Evolutionary conservation across 23 red algal species (phyloP).

Genomic region (Agarophyton chilense): DNA sequence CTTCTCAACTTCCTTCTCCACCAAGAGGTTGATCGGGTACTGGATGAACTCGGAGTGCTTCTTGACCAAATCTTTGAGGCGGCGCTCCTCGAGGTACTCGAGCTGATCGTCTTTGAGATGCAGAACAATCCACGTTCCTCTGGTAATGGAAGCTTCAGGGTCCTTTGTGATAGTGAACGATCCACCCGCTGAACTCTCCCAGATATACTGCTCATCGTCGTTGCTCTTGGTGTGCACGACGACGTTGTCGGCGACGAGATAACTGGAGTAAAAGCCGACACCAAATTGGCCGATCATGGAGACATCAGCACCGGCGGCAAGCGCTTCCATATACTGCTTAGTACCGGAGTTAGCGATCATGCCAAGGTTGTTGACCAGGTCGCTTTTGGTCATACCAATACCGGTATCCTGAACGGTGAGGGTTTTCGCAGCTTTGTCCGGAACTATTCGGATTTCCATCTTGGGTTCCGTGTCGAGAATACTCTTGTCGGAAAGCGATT

Average conservation of each 20-base stretch:
- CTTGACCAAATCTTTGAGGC: slow-evolving; percentile 98
- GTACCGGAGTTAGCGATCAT: slow-evolving; percentile 99
- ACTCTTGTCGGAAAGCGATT: slow-evolving; percentile 89
- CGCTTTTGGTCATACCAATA: slow-evolving; percentile 96
- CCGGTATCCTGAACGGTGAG: slow-evolving; percentile 93
- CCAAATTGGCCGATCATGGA: slow-evolving; percentile 99
- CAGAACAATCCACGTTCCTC: slow-evolving; percentile 89
- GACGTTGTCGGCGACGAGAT: slow-evolving; percentile 94
- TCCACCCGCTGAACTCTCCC: slow-evolving; percentile 98
- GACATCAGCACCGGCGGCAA: slow-evolving; percentile 92
- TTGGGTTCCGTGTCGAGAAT: slow-evolving; percentile 79
- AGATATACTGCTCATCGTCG: slow-evolving; percentile 95
- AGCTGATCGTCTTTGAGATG: slow-evolving; percentile 98
- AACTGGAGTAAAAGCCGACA: slow-evolving; percentile 97
- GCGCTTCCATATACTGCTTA: slow-evolving; percentile 97
- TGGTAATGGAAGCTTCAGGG: slow-evolving; percentile 69
- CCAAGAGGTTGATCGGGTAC: slow-evolving; percentile 93
- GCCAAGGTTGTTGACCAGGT: slow-evolving; percentile 97
- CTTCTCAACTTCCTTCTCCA: slow-evolving; percentile 94
- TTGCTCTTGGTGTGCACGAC: slow-evolving; percentile 97
- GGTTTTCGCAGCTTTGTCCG: slow-evolving; percentile 92
- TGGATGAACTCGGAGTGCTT: slow-evolving; percentile 99
- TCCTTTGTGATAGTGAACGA: slow-evolving; percentile 94
- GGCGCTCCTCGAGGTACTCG: slow-evolving; percentile 95
- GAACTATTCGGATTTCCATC: slow-evolving; percentile 94